Evolutionary conservation across 139 green algal genomes (phyloP).

Genomic region (Nannochloris sp.): DNA sequence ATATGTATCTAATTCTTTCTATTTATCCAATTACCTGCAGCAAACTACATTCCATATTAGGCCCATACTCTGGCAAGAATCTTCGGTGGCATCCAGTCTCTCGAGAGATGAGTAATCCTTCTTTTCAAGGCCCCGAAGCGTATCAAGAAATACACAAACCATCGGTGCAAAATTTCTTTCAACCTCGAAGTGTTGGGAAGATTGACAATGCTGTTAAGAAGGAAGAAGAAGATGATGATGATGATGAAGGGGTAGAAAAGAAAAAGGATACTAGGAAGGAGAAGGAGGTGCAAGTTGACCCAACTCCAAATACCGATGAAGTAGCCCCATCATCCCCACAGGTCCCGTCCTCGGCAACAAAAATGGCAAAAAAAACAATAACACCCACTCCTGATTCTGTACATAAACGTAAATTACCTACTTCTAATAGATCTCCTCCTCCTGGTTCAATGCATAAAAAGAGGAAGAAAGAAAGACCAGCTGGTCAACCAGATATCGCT

Average conservation of each 20-base stretch:
- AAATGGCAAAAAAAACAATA: too few species aligned
- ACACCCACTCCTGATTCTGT: background rate
- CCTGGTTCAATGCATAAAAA: background rate
- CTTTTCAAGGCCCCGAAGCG: conserved; percentile 45
- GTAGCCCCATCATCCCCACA: too few species aligned
- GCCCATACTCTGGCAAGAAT: conserved; percentile 28
- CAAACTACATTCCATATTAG: background rate
- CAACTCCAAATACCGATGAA: too few species aligned
- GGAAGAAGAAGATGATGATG: background rate
- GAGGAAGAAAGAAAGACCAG: background rate
- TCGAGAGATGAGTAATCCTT: conserved; percentile 44
- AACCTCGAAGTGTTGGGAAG: background rate
- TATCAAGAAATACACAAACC: conserved; percentile 45
- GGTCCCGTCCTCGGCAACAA: too few species aligned
- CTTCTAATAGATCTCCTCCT: background rate
- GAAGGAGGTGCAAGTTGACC: background rate
- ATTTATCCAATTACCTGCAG: too few species aligned
- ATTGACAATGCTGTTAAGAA: background rate
- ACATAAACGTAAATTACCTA: background rate
- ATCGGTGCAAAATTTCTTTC: conserved; percentile 25
- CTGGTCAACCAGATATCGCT: background rate
- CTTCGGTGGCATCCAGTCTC: conserved; percentile 68
- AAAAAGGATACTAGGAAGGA: background rate
- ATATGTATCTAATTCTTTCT: background rate
- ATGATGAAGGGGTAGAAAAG: background rate